Evolutionary conservation across 1,284 basidiomycete species (phyloP), one percentile per base, ranked within the genome.

Genomic region (Leucoagaricus sp.): DNA sequence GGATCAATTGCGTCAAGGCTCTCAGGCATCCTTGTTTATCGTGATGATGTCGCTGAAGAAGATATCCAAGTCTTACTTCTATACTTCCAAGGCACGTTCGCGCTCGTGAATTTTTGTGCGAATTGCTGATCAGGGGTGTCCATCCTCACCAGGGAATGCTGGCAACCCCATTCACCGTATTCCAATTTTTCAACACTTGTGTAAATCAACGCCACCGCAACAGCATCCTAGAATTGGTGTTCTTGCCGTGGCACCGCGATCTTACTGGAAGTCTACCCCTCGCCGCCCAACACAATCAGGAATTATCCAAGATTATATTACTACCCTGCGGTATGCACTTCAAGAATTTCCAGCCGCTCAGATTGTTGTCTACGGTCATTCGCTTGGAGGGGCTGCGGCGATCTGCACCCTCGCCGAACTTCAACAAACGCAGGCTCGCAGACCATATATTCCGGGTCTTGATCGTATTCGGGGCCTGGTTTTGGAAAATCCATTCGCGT

Each of bases 401-500:
- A 63, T 77, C 0, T 77, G 78, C 34, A 68, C 81, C 12, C 61
- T 70, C 8, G 8, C 69, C 68, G 49, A 62, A 15, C 58, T 64
- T 33, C 33, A 34, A 21, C 15, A 57, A 38, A 9, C 34, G 0
- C 26, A 56, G 9, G 33, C 19, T 36, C 12, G n/a, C 31, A 26
- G 2, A 13, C 49, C 15, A 36, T 17, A 25, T 17, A 36, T 19
- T 17, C 26, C 31, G 40, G 25, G 25, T 31, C 66, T 60, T 51
- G 49, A 58, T 34, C 56, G 60, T 31, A 65, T 79, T 8, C 57
- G 58, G 19, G 80, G 76, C 1, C 60, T 81, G 6, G 67, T 82
- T 2, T 66, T 83, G 9, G 81, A 83, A 63, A 83, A 83, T 62
- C 75, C 81, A 0, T 77, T 83, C 58, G 64, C 75, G 0, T 80